A percentile compares a stretch with the other conserved stretches of the same genome.
Evolutionary conservation across 805 yeast genomes (phyloP).

Genomic region (Pichia nakasei): DNA sequence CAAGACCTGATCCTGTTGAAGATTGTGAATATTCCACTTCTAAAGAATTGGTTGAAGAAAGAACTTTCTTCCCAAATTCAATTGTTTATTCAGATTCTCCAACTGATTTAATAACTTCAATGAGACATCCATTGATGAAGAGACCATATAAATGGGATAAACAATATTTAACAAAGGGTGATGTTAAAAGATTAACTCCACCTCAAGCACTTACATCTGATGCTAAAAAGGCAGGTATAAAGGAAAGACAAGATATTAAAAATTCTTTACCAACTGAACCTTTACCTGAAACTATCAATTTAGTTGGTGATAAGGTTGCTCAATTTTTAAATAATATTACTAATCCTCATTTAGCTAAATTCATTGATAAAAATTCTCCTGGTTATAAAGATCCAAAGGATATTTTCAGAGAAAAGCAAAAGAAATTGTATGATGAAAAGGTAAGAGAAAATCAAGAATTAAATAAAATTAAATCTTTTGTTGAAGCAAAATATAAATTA

Average conservation of each 20-base stretch:
- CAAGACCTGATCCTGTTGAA: constrained; percentile 51
- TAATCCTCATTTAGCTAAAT: constrained; percentile 26
- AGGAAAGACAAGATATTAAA: constrained; percentile 42
- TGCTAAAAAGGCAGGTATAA: constrained; percentile 50
- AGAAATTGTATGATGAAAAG: constrained; percentile 13
- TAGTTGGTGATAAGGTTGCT: constrained; percentile 35
- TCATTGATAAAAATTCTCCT: constrained; percentile 22
- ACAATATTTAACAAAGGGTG: constrained; percentile 44
- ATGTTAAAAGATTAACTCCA: constrained; percentile 51
- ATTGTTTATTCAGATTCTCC: constrained; percentile 66
- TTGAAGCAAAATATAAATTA: constrained; percentile 16
- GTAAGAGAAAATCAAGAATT: constrained; percentile 17
- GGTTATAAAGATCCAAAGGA: constrained; percentile 15
- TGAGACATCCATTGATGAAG: constrained; percentile 72
- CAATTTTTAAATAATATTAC: constrained; percentile 25
- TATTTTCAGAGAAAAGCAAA: constrained; percentile 13
- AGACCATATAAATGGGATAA: constrained; percentile 47
- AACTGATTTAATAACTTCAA: constrained; percentile 43
- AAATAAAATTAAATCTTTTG: constrained; percentile 14
- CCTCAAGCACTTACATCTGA: constrained; percentile 73
- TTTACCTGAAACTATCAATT: constrained; percentile 35
- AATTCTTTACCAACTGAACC: constrained; percentile 31
- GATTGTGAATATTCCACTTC: constrained; percentile 54
- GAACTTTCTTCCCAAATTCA: constrained; percentile 66
- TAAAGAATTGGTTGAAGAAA: constrained; percentile 50